Percentiles rank a stretch among this genome's conserved stretches.
phyloP scores from a whole-genome alignment of 257 asterid species.

The Solanum appendiculatum region DNA sequence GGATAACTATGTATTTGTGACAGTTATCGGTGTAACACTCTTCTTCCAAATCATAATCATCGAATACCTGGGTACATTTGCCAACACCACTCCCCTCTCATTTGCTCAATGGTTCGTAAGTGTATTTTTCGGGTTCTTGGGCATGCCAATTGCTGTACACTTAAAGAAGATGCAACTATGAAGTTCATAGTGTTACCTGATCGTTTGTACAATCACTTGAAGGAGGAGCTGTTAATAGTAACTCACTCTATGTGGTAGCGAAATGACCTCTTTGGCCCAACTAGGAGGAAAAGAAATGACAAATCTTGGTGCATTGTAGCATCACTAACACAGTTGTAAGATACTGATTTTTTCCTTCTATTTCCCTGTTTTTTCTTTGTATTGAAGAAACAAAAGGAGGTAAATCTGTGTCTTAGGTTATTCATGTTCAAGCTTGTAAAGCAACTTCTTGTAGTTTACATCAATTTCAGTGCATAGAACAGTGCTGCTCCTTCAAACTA shows the following conservation, averaged over 20 bases:
- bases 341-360: not conserved
- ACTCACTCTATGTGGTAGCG: not conserved
- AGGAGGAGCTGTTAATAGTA: not conserved
- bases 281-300: not conserved
- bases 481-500: not conserved
- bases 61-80: conserved; percentile 36
- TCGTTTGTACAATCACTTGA: not conserved
- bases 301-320: not conserved
- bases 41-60: conserved; percentile 31
- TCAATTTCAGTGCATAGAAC: not conserved
- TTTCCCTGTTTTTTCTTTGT: not conserved
- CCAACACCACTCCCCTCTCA: conserved; percentile 35
- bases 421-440: not conserved
- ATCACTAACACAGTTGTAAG: not conserved
- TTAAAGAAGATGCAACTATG: conserved; percentile 13
- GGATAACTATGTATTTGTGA: conserved; percentile 27
- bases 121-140: conserved; percentile 18
- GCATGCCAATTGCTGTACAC: conserved; percentile 31
- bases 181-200: not conserved
- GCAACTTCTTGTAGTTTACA: not conserved
- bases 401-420: not conserved
- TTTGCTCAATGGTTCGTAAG: conserved; percentile 26
- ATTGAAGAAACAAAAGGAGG: not conserved
- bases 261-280: not conserved
- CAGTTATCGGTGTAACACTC: conserved; percentile 21